Evolutionary conservation across 1,284 basidiomycete genomes (phyloP), one percentile per base, ranked within the genome.

Genomic region (Ceratobasidium papillatum): DNA sequence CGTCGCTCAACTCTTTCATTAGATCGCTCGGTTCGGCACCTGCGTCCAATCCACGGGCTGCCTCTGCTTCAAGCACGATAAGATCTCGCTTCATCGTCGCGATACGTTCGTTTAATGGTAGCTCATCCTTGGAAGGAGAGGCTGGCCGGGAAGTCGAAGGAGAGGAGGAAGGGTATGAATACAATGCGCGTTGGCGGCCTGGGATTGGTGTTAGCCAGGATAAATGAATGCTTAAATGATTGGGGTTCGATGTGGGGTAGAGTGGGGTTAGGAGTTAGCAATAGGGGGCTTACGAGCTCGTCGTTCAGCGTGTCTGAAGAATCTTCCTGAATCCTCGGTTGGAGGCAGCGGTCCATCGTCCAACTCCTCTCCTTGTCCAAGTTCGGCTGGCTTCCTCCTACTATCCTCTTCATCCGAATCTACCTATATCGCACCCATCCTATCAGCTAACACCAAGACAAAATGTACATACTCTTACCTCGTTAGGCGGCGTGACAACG

Each of bases 1-100:
- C 89, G 78, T 92, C 92, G 3, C 92, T 90, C 63, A 94, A 81
- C 0, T 90, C 91, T 58, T 88, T 86, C 77, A 94, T 89, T 75
- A 94, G 85, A 79, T 91, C 90, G 5, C 90, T 92, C 0, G 91
- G 87, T 79, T 93, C 91, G 11, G 87, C 87, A 68, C 89, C 87
- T 12, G 77, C 83, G 79, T 81, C 88, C 82, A 82, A 87, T 82
- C 79, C 80, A 34, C 77, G 78, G 51, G 58, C 5, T 89, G 89
- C 80, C 90, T 92, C 54, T n/a, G 56, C 38, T 30, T 61, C 58
- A 9, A 56, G 61, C 30, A 27, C 90, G 0, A 87, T 85, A 19
- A 93, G 83, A 79, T 94, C 92, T 0, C 82, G 81, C 79, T 94
- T 93, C 17, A 94, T 84, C 0, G 87, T 83, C 0, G 85, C 80